A percentile compares a stretch with the other conserved stretches of the same genome.
Evolutionary conservation across 768 basidiomycete genomes (phyloP).

Genomic region (Leccinum truebloodii): DNA sequence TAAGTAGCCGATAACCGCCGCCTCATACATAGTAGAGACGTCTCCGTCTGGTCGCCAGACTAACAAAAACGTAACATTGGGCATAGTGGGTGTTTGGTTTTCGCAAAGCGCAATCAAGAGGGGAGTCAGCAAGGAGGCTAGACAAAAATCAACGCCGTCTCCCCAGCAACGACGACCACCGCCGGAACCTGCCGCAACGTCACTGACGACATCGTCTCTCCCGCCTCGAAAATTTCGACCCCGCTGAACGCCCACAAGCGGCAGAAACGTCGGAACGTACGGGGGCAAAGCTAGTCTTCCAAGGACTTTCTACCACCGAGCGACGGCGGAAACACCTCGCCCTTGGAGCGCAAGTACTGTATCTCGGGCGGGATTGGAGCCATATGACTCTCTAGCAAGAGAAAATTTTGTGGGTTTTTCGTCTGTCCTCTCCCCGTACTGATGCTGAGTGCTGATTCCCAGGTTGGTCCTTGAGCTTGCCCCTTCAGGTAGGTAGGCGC

Average conservation of each 20-base stretch:
- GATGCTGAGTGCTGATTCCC: neutral
- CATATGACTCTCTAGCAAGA: slow-evolving; percentile 7
- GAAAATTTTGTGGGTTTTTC: too few relatives aligned
- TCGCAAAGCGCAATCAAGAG: too few relatives aligned
- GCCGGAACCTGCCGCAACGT: neutral
- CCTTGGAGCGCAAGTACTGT: slow-evolving; percentile 55
- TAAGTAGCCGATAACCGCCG: too few relatives aligned
- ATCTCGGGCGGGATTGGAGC: slow-evolving; percentile 79
- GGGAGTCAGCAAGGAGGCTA: too few relatives aligned
- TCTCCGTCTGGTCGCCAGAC: too few relatives aligned
- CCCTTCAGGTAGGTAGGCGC: slow-evolving; percentile 61
- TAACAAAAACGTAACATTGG: too few relatives aligned
- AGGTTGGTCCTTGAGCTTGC: slow-evolving; percentile 28
- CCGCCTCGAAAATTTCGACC: slow-evolving; percentile 65
- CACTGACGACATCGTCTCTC: slow-evolving; percentile 21
- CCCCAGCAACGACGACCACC: slow-evolving; percentile 1
- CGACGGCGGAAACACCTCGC: slow-evolving; percentile 60
- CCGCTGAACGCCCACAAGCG: slow-evolving; percentile 41
- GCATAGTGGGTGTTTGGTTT: too few relatives aligned
- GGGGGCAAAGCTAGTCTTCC: slow-evolving; percentile 68
- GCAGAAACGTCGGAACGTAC: slow-evolving; percentile 53
- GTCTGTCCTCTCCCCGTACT: too few relatives aligned
- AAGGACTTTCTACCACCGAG: slow-evolving; percentile 82
- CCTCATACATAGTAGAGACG: too few relatives aligned
- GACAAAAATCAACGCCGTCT: too few relatives aligned